Evolutionary conservation across 2,329 filamentous ascomycete species (phyloP).

Genomic region (Botrytis hyacinthi): DNA sequence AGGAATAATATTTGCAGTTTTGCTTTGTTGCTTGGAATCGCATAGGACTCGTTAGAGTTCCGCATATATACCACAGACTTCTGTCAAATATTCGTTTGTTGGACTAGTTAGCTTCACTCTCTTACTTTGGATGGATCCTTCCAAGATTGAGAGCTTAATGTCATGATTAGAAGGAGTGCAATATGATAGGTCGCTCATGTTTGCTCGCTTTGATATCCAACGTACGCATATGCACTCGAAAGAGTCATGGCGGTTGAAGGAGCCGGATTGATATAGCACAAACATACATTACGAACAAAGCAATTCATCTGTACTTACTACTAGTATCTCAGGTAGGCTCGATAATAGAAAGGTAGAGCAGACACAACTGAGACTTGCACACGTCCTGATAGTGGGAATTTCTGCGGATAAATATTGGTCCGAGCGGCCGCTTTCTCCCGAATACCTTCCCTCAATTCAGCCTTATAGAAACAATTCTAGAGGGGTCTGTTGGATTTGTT

Average conservation of each 20-base stretch:
- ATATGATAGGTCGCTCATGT: background rate
- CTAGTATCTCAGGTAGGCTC: background rate
- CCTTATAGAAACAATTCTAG: conserved; percentile 3
- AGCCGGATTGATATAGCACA: too few relatives aligned
- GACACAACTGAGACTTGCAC: background rate
- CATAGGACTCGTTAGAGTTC: background rate
- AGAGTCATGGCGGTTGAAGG: background rate
- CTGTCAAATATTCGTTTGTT: background rate
- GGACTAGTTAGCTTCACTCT: background rate
- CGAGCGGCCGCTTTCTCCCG: background rate
- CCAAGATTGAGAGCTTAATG: background rate
- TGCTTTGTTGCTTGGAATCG: background rate
- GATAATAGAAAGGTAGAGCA: background rate
- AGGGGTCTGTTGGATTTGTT: background rate
- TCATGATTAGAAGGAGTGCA: background rate
- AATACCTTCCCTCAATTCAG: background rate
- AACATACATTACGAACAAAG: background rate
- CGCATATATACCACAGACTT: background rate
- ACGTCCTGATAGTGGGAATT: background rate
- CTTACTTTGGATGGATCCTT: background rate
- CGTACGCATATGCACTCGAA: background rate
- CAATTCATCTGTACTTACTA: background rate
- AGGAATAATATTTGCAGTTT: background rate
- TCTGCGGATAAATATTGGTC: background rate
- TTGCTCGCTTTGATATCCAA: background rate